A percentile compares a stretch with the other conserved stretches of the same genome.
Evolutionary conservation across 371 early-diverging fungal species (phyloP).

Genomic region (Syncephalastrum monosporum): DNA sequence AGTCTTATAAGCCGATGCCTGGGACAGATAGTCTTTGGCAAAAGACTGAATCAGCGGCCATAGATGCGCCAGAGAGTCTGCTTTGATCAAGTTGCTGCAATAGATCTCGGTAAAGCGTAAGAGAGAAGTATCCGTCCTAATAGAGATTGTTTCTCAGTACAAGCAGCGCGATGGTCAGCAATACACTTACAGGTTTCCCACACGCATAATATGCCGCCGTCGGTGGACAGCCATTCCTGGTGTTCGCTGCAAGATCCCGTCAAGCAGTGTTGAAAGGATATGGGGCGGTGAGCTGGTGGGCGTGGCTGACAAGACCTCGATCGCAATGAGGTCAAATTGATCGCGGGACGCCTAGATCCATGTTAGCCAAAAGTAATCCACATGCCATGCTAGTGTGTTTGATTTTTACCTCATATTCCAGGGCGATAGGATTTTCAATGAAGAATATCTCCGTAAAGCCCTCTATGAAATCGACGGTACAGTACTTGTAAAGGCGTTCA

Average conservation of each 20-base stretch:
- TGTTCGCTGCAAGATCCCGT: conserved; percentile 56
- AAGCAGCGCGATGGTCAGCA: not conserved
- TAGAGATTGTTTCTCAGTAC: not conserved
- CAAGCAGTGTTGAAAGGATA: conserved; percentile 51
- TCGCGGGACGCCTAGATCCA: conserved; percentile 12
- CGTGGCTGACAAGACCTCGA: conserved; percentile 51
- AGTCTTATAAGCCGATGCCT: conserved; percentile 61
- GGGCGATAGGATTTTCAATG: conserved; percentile 54
- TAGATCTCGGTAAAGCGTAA: conserved; percentile 63
- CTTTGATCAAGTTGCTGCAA: conserved; percentile 43
- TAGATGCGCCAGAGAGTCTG: conserved; percentile 53
- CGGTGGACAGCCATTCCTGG: conserved; percentile 44
- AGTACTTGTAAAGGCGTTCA: conserved; percentile 55
- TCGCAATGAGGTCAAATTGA: conserved; percentile 32
- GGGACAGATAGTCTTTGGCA: conserved; percentile 65
- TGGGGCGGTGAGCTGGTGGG: conserved; percentile 58
- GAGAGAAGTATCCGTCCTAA: conserved; percentile 61
- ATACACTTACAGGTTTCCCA: conserved; percentile 58
- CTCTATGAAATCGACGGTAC: conserved; percentile 61
- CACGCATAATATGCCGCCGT: conserved; percentile 37
- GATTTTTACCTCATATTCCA: conserved; percentile 36
- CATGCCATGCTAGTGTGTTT: not conserved
- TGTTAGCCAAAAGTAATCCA: not conserved
- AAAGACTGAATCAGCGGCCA: conserved; percentile 68
- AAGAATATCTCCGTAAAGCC: conserved; percentile 63